These are phyloP conservation scores for Aspergillus texensis DNA, from an alignment of 2,329 filamentous ascomycete species.

Conservation along the genomic window DNA sequence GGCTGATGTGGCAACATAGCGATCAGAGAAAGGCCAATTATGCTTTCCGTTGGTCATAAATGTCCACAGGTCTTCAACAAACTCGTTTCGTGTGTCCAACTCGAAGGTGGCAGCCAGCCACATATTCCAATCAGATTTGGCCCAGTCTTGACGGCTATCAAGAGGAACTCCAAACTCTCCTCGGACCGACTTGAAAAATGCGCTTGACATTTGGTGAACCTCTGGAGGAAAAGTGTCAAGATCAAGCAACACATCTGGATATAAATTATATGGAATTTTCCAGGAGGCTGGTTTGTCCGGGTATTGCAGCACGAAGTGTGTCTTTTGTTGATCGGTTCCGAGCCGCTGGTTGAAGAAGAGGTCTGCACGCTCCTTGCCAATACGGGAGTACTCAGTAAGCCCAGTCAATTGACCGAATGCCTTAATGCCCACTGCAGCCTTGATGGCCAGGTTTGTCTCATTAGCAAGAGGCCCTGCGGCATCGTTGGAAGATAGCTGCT, in stretches of 20 bases:
- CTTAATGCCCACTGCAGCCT: constrained; percentile 50
- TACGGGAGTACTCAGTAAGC: constrained; percentile 38
- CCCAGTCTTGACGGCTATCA: constrained; percentile 44
- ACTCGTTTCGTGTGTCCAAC: constrained; percentile 31
- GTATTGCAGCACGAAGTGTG: constrained; percentile 47
- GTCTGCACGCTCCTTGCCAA: constrained; percentile 38
- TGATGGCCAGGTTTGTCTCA: constrained; percentile 52
- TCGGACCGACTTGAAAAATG: constrained; percentile 41
- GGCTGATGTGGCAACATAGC: constrained; percentile 41
- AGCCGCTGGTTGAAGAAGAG: constrained; percentile 39
- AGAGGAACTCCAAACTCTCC: constrained; percentile 43
- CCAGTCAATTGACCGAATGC: constrained; percentile 47
- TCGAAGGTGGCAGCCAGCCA: constrained; percentile 43
- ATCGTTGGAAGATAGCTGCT: constrained; percentile 49
- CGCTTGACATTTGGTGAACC: constrained; percentile 39
- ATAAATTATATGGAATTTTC: constrained; percentile 48
- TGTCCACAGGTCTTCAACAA: constrained; percentile 45
- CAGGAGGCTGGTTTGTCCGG: constrained; percentile 35
- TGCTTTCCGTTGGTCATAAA: constrained; percentile 48
- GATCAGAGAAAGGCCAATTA: constrained; percentile 48
- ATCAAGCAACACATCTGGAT: constrained; percentile 43
- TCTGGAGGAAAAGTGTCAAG: constrained; percentile 41
- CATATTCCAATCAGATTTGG: constrained; percentile 50
- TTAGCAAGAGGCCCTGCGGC: constrained; percentile 45
- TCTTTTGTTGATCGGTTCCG: constrained; percentile 38